Evolutionary conservation across 805 yeast species (phyloP).

Genomic region (Candida boidinii): DNA sequence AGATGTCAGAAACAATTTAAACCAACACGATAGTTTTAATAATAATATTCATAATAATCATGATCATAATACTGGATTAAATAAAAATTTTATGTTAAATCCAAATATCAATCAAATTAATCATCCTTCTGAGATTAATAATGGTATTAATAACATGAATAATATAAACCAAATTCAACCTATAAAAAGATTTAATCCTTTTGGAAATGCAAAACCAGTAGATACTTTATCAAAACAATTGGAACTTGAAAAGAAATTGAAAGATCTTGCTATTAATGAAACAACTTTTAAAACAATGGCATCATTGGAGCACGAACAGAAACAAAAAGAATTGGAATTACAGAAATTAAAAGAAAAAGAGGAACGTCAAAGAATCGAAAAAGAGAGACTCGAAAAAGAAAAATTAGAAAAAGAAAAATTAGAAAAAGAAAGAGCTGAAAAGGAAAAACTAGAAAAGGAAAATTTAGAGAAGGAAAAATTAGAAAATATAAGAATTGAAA

Average conservation of each 20-base stretch:
- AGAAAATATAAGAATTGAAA: not conserved
- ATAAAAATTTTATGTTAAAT: too few relatives aligned
- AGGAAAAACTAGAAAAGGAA: not conserved
- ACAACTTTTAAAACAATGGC: conserved; percentile 28
- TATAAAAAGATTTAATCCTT: conserved; percentile 50
- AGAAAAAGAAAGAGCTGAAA: not conserved
- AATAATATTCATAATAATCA: too few relatives aligned
- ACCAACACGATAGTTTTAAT: too few relatives aligned
- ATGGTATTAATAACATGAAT: too few relatives aligned
- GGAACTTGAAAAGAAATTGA: conserved; percentile 49
- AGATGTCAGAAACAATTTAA: too few relatives aligned
- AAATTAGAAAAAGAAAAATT: not conserved
- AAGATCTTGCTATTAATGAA: conserved; percentile 33
- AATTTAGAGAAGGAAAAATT: not conserved
- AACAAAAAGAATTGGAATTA: not conserved
- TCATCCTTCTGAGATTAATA: too few relatives aligned
- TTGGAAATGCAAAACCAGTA: conserved; percentile 82
- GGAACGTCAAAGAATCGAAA: not conserved
- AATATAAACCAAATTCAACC: too few relatives aligned
- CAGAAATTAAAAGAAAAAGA: not conserved
- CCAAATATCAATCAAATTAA: too few relatives aligned
- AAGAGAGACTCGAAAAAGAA: conserved; percentile 2
- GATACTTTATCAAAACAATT: conserved; percentile 59
- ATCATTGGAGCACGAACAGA: conserved; percentile 12
- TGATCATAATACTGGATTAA: too few relatives aligned